Evolutionary conservation across 345 rosid species (phyloP).

Genomic region (Abelmoschus esculentus): DNA sequence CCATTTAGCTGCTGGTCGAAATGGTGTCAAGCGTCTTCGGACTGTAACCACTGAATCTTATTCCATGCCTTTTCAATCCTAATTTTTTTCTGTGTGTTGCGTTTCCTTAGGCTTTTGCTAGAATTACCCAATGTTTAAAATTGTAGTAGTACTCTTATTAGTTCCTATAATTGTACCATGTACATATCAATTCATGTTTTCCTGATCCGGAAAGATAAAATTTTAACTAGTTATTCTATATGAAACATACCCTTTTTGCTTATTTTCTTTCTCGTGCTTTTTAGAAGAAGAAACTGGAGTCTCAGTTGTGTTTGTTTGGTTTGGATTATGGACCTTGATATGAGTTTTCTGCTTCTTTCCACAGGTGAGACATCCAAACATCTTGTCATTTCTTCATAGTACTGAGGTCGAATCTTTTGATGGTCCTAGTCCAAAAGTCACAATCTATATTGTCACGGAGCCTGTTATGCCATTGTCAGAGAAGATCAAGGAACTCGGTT

Average conservation of each 20-base stretch:
- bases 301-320: neutral
- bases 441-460: conserved; percentile 92
- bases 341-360: conserved; percentile 11
- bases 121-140: neutral
- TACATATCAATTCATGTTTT: neutral
- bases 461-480: conserved; percentile 97
- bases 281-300: neutral
- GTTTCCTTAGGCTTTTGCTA: neutral
- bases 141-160: neutral
- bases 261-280: too few species aligned
- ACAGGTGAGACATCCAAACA: conserved; percentile 97
- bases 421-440: conserved; percentile 58
- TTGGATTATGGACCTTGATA: neutral
- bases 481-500: conserved; percentile 88
- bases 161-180: neutral
- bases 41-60: conserved; percentile 43
- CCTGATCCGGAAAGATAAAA: neutral
- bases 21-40: conserved; percentile 98
- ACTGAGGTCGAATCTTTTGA: conserved; percentile 82
- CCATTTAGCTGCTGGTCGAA: conserved; percentile 91
- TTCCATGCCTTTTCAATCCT: neutral
- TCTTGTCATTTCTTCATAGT: conserved; percentile 87
- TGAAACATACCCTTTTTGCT: too few species aligned
- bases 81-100: neutral
- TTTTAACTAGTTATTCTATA: too few species aligned